Conservation (phyloP, 139 green algal species). For the Chlorella ohadii region DNA sequence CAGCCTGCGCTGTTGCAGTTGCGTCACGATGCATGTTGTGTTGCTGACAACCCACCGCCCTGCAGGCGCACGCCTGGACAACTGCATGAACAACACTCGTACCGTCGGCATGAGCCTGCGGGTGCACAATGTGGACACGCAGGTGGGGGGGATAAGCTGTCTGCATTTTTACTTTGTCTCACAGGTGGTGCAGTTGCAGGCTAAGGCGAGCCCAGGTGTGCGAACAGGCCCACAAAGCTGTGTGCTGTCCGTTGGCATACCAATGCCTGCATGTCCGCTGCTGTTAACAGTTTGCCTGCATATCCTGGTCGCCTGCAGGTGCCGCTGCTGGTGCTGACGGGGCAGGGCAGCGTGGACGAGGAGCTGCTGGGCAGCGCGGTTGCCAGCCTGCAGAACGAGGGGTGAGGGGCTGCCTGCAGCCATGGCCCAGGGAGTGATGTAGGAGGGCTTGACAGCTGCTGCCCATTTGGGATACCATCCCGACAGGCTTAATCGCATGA, state of each 20-base stretch:
- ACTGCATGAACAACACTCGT: conserved; percentile 20
- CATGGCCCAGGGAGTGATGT: too few relatives aligned
- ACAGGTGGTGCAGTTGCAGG: too few relatives aligned
- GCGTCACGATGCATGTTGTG: too few relatives aligned
- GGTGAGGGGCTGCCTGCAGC: not conserved
- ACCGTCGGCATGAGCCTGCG: conserved; percentile 9
- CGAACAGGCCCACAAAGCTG: too few relatives aligned
- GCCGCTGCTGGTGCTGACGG: not conserved
- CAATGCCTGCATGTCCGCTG: too few relatives aligned
- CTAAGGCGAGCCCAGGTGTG: too few relatives aligned
- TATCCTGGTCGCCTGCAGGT: not conserved
- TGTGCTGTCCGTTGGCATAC: too few relatives aligned
- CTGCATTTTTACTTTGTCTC: too few relatives aligned
- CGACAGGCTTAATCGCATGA: too few relatives aligned
- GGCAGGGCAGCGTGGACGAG: not conserved
- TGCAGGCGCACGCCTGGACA: not conserved
- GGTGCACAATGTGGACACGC: not conserved
- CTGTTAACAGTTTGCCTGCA: not conserved
- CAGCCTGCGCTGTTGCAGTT: not conserved
- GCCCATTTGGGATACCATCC: too few relatives aligned
- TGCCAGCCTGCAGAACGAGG: not conserved
- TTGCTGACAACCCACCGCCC: not conserved
- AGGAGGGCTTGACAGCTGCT: too few relatives aligned
- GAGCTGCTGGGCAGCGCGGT: not conserved
- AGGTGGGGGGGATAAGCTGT: too few relatives aligned